Evolutionary conservation across 1,284 basidiomycete genomes (phyloP).

Genomic region (Pseudozyma thailandica): DNA sequence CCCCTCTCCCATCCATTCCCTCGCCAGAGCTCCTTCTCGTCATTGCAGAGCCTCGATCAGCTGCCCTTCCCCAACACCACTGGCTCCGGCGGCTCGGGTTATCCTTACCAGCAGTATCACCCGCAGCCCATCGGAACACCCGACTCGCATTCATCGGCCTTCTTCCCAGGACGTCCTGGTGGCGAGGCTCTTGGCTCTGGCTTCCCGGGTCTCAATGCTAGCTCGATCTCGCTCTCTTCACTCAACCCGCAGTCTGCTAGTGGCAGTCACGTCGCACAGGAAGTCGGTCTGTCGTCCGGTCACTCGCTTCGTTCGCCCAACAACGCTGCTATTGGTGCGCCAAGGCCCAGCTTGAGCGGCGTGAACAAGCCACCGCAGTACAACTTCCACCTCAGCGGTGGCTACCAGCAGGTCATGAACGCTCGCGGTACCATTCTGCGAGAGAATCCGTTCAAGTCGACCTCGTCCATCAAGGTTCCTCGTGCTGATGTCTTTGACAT

Average conservation of each 20-base stretch:
- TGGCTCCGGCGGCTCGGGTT: conserved; percentile 32
- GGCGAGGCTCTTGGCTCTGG: conserved; percentile 39
- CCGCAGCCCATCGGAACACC: conserved; percentile 46
- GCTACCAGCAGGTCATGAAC: conserved; percentile 90
- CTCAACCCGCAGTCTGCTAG: conserved; percentile 37
- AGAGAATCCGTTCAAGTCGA: conserved; percentile 86
- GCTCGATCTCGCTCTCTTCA: conserved; percentile 48
- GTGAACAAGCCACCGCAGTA: conserved; percentile 51
- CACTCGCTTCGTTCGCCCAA: conserved; percentile 27
- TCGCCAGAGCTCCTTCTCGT: conserved; percentile 49
- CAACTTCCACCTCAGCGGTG: conserved; percentile 89
- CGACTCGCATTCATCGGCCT: conserved; percentile 44
- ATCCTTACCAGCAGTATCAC: conserved; percentile 55
- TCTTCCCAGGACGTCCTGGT: conserved; percentile 27
- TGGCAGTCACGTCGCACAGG: conserved; percentile 43
- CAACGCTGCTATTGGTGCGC: conserved; percentile 14
- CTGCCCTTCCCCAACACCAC: conserved; percentile 41
- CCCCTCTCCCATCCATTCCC: conserved; percentile 37
- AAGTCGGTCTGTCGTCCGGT: conserved; percentile 30
- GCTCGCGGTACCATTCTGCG: conserved; percentile 88
- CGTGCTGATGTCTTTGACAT: conserved; percentile 83
- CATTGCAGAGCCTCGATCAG: conserved; percentile 41
- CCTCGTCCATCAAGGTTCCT: conserved; percentile 85
- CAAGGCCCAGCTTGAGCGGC: conserved; percentile 32
- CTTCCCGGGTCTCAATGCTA: conserved; percentile 44